A percentile compares a stretch with the other conserved stretches of the same genome.
These are phyloP conservation scores for Helicostylum pulchrum DNA, from an alignment of 192 early-diverging fungal genomes.

Conservation along the genomic window DNA sequence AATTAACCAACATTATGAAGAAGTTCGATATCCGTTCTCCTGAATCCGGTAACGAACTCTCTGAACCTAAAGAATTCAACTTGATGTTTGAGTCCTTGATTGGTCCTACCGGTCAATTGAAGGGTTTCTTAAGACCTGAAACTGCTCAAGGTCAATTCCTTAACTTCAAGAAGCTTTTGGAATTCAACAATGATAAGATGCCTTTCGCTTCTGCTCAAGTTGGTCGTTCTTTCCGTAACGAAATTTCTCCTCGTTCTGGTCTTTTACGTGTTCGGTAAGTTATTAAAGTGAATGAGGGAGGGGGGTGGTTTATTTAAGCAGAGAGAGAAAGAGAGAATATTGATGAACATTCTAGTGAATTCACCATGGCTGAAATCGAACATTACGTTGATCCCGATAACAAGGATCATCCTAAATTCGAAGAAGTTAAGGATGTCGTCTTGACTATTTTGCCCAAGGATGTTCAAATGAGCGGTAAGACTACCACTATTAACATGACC, in stretches of 20 bases:
- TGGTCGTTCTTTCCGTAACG: slow-evolving; percentile 98
- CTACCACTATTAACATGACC: slow-evolving; percentile 62
- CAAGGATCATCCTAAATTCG: slow-evolving; percentile 92
- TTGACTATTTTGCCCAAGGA: slow-evolving; percentile 75
- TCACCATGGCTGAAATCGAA: slow-evolving; percentile 99
- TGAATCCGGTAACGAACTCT: slow-evolving; percentile 87
- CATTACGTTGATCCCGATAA: slow-evolving; percentile 95
- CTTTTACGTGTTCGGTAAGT: slow-evolving; percentile 87
- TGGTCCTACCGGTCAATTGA: slow-evolving; percentile 93
- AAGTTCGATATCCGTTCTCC: slow-evolving; percentile 85
- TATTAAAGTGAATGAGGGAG: background rate
- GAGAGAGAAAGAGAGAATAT: background rate
- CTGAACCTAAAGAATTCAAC: slow-evolving; percentile 93
- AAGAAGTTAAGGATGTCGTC: slow-evolving; percentile 74
- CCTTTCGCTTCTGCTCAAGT: slow-evolving; percentile 99
- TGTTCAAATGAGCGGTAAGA: slow-evolving; percentile 76
- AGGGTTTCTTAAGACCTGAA: slow-evolving; percentile 95
- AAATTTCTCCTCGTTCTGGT: slow-evolving; percentile 94
- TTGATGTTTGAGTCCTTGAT: slow-evolving; percentile 98
- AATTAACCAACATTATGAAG: slow-evolving; percentile 80
- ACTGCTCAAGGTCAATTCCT: slow-evolving; percentile 99
- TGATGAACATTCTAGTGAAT: slow-evolving; percentile 61
- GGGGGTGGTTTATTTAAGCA: no score
- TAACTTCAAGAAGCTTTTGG: slow-evolving; percentile 94
- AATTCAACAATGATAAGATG: slow-evolving; percentile 97